Percentiles rank a stretch among this genome's conserved stretches.
These are phyloP conservation scores for Hypoxylon sp. DNA, from an alignment of 2,329 filamentous ascomycete genomes.

Conservation along the genomic window DNA sequence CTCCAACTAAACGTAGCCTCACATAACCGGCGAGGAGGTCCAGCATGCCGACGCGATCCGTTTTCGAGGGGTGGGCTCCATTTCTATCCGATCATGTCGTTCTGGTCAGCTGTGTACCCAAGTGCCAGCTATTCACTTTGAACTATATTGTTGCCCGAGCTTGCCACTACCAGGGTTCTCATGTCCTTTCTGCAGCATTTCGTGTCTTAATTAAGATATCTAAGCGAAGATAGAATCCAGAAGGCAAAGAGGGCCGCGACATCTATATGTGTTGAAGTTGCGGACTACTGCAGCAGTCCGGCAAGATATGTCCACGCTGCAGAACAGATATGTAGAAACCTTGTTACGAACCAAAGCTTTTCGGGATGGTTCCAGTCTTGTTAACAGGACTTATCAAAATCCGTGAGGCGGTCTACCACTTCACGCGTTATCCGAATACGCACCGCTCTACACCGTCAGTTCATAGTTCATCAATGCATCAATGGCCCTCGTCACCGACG, in stretches of 20 bases:
- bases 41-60: constrained; percentile 11
- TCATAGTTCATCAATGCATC: no score
- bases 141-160: constrained; percentile 4
- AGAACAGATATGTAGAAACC: background rate
- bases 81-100: constrained; percentile 1
- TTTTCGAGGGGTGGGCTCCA: constrained; percentile 7
- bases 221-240: background rate
- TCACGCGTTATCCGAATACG: background rate
- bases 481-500: background rate
- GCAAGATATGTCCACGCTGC: background rate
- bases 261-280: background rate
- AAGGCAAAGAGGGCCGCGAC: background rate
- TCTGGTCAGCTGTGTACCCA: background rate
- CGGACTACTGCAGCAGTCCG: background rate
- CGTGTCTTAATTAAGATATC: constrained; percentile 8
- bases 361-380: background rate
- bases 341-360: background rate
- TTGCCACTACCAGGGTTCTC: background rate
- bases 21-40: constrained; percentile 20
- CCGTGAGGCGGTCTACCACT: background rate
- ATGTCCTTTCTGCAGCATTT: constrained; percentile 5
- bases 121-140: background rate
- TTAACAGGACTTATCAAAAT: background rate
- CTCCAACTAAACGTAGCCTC: constrained; percentile 14
- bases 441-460: background rate